phyloP scores from a whole-genome alignment of 2,329 filamentous ascomycete species.

The Lachnellula willkommii region DNA sequence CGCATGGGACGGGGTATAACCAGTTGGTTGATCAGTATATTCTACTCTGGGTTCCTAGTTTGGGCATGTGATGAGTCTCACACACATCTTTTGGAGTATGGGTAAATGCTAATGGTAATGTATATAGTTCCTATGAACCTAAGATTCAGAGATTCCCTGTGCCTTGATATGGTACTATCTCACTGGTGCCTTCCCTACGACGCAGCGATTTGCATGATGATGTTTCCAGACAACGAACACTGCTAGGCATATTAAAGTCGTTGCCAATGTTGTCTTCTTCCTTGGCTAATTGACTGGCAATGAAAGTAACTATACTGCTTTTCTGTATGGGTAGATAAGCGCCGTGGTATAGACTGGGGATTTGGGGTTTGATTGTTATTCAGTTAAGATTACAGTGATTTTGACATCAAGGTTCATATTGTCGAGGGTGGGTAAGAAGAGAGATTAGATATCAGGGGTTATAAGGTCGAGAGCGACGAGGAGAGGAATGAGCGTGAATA shows the following conservation, averaged over 20 bases:
- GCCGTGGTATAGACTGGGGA: slow-evolving; percentile 15
- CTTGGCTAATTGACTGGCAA: slow-evolving; percentile 44
- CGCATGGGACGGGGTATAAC: slow-evolving; percentile 44
- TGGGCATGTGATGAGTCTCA: slow-evolving; percentile 41
- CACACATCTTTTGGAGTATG: slow-evolving; percentile 33
- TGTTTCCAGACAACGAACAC: slow-evolving; percentile 39
- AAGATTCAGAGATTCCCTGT: slow-evolving; percentile 45
- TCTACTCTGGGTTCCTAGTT: slow-evolving; percentile 50
- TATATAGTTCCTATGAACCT: slow-evolving; percentile 44
- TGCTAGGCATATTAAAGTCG: slow-evolving; percentile 39
- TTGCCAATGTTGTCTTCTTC: slow-evolving; percentile 36
- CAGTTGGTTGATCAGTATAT: slow-evolving; percentile 47
- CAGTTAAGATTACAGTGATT: slow-evolving; percentile 10
- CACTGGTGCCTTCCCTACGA: slow-evolving; percentile 11
- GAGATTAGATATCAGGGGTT: not conserved
- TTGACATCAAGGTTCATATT: not conserved
- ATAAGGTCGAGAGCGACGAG: slow-evolving; percentile 16
- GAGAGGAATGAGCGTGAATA: slow-evolving; percentile 34
- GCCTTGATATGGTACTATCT: slow-evolving; percentile 47
- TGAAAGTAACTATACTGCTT: slow-evolving; percentile 37
- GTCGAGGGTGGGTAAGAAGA: not conserved
- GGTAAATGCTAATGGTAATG: not conserved
- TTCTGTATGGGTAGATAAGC: slow-evolving; percentile 4
- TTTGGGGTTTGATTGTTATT: slow-evolving; percentile 27
- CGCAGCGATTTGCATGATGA: slow-evolving; percentile 26